phyloP scores from a whole-genome alignment of 305 asterid genomes.

The Solanum aculeatissimum region DNA sequence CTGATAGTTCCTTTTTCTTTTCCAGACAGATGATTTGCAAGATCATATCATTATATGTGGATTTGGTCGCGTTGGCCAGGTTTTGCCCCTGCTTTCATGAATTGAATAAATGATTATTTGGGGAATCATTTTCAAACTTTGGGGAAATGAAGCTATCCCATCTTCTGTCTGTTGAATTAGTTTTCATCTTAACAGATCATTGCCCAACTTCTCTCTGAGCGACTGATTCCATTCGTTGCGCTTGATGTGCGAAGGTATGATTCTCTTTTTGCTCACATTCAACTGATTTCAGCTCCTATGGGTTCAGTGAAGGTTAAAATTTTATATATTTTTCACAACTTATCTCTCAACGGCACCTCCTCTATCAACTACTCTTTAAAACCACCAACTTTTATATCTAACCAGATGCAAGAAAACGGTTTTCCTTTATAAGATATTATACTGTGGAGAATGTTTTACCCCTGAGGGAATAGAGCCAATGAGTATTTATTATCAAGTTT shows the following conservation, averaged over 20 bases:
- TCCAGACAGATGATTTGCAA: slow-evolving; percentile 98
- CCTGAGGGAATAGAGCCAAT: not conserved
- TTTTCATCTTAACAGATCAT: slow-evolving; percentile 57
- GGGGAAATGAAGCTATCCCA: not conserved
- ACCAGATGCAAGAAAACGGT: not conserved
- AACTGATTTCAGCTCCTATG: not conserved
- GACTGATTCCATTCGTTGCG: slow-evolving; percentile 96
- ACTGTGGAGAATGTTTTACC: not conserved
- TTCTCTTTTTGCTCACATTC: not conserved
- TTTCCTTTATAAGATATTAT: not conserved
- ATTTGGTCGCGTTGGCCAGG: slow-evolving; percentile 99
- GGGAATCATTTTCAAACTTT: not conserved
- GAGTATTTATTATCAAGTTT: not conserved
- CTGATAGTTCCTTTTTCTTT: slow-evolving; percentile 1
- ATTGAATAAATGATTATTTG: slow-evolving; percentile 2
- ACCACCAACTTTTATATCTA: not conserved
- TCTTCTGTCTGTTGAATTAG: slow-evolving; percentile 1
- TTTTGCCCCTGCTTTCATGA: slow-evolving; percentile 16
- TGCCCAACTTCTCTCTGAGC: slow-evolving; percentile 98
- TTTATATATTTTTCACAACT: not conserved
- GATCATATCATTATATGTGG: slow-evolving; percentile 96
- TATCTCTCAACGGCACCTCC: not conserved
- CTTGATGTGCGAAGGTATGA: slow-evolving; percentile 96
- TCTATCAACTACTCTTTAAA: not conserved
- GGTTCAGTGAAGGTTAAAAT: not conserved